phyloP scores from a whole-genome alignment of 441 rosid genomes.

The Arabidopsis hybrid region DNA sequence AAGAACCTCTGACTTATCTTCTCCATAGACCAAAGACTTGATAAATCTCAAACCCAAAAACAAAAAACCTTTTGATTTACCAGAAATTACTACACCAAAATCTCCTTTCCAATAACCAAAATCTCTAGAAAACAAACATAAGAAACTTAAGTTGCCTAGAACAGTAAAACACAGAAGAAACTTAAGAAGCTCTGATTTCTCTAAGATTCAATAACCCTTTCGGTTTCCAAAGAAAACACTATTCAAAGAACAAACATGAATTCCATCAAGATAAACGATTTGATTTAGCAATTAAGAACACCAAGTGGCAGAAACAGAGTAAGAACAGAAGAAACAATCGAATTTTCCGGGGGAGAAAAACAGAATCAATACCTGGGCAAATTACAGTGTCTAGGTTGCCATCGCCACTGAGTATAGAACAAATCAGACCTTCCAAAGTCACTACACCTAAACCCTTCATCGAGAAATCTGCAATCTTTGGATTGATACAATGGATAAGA shows the following conservation, averaged over 20 bases:
- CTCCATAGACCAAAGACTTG: constrained; percentile 12
- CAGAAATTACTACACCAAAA: neutral
- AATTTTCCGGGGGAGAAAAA: neutral
- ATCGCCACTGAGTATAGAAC: constrained; percentile 92
- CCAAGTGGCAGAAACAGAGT: constrained; percentile 28
- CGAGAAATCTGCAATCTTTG: constrained; percentile 81
- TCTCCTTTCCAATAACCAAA: neutral
- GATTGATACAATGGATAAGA: constrained; percentile 82
- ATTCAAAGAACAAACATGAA: neutral
- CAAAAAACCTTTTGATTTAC: neutral
- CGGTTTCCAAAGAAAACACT: too few relatives aligned
- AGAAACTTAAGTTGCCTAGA: neutral
- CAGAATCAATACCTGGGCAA: constrained; percentile 70
- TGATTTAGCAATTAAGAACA: neutral
- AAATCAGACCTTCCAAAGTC: constrained; percentile 92
- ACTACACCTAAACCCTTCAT: constrained; percentile 79
- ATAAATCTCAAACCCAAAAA: neutral
- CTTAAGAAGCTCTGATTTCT: neutral
- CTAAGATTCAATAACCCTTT: neutral
- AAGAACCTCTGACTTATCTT: constrained; percentile 28
- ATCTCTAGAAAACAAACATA: neutral
- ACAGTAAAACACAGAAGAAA: neutral
- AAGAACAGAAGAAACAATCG: constrained; percentile 23
- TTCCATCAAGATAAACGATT: neutral
- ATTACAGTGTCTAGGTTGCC: constrained; percentile 89